Percentiles rank a stretch among this genome's conserved stretches.
Conservation (phyloP, 2,329 filamentous ascomycete species). For the Drechslerella coelobrocha region DNA sequence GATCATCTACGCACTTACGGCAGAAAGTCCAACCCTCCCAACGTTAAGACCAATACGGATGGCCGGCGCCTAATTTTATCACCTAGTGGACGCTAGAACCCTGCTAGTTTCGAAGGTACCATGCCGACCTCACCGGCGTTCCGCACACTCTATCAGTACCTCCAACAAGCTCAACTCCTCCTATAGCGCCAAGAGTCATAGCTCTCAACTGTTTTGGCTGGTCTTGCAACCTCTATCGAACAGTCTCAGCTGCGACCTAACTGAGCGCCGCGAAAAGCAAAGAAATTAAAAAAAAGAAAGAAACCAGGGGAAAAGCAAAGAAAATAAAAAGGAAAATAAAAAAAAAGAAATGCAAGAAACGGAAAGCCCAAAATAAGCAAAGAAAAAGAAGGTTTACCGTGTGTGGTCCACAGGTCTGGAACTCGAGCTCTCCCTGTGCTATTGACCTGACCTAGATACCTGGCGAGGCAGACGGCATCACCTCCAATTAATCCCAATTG, state of each 20-base stretch:
- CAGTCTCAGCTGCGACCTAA: conserved; percentile 37
- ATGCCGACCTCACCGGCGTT: not conserved
- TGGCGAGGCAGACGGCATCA: not conserved
- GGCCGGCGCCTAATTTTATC: conserved; percentile 33
- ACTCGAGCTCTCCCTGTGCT: not conserved
- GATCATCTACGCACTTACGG: conserved; percentile 41
- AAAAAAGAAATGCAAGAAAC: too few relatives aligned
- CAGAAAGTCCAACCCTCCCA: conserved; percentile 17
- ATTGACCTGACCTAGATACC: not conserved
- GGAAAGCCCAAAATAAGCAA: too few relatives aligned
- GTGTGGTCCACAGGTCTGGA: conserved; percentile 1
- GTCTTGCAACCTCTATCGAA: conserved; percentile 46
- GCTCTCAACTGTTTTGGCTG: conserved; percentile 36
- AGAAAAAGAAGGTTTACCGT: too few relatives aligned
- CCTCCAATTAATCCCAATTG: not conserved
- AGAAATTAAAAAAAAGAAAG: not conserved
- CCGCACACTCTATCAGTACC: conserved; percentile 9
- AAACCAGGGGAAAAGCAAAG: not conserved
- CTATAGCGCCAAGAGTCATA: conserved; percentile 35
- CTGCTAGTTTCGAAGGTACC: not conserved
- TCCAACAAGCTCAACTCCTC: conserved; percentile 33
- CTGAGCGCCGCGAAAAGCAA: conserved; percentile 36
- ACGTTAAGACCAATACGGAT: conserved; percentile 39
- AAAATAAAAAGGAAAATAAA: not conserved
- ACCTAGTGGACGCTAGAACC: conserved; percentile 17